Evolutionary conservation across 495 filamentous ascomycete species (phyloP).

Genomic region (Trichocladium uniseriatum): DNA sequence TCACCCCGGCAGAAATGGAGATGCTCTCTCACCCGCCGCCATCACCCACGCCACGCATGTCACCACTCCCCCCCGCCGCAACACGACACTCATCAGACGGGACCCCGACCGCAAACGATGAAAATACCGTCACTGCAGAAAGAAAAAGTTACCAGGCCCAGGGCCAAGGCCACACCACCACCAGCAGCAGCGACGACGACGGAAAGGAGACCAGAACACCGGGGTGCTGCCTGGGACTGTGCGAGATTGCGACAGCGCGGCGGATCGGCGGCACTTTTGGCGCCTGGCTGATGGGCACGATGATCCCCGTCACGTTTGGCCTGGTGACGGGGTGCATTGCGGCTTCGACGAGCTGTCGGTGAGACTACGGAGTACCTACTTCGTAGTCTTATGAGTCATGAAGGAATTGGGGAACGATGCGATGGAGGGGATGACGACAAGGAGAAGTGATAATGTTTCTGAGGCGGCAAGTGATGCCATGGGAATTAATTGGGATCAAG

Average conservation of each 20-base stretch:
- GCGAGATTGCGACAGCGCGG: background rate
- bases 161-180: background rate
- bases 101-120: background rate
- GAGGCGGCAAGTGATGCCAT: too few relatives aligned
- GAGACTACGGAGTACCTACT: background rate
- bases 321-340: background rate
- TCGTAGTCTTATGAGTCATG: background rate
- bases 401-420: too few relatives aligned
- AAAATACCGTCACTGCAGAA: too few relatives aligned
- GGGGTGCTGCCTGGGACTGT: background rate
- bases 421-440: too few relatives aligned
- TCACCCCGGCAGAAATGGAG: conserved; percentile 6
- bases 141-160: too few relatives aligned
- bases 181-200: background rate
- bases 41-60: background rate
- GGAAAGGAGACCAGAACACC: background rate
- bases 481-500: too few relatives aligned
- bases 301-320: background rate
- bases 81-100: background rate
- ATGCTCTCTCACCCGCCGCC: conserved; percentile 6
- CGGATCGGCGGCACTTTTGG: background rate
- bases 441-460: too few relatives aligned
- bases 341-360: background rate
- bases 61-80: background rate
- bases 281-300: conserved; percentile 1